Evolutionary conservation across 495 filamentous ascomycete genomes (phyloP).

Genomic region (Tuber brumale): DNA sequence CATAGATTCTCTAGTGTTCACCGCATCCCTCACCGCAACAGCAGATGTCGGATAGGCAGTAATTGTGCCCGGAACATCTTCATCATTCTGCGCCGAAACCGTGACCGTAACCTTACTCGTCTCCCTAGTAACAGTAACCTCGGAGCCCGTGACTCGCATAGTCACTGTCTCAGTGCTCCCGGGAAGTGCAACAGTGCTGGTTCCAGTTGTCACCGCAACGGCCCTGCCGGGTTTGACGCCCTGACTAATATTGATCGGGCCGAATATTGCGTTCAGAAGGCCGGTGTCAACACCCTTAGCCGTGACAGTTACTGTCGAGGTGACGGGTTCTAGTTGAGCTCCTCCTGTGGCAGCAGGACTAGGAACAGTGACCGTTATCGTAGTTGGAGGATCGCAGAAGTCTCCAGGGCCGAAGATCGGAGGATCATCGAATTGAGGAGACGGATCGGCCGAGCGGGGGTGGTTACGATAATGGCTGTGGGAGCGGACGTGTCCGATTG

Average conservation of each 20-base stretch:
- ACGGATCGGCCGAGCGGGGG: neutral
- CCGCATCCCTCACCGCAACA: neutral
- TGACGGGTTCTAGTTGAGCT: neutral
- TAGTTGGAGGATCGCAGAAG: conserved; percentile 4
- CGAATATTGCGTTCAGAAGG: neutral
- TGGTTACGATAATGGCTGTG: neutral
- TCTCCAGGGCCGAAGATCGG: neutral
- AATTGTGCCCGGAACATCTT: neutral
- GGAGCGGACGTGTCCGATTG: neutral
- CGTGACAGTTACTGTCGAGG: neutral
- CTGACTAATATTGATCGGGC: neutral
- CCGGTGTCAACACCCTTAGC: neutral
- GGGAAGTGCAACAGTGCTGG: neutral
- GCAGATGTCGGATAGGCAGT: neutral
- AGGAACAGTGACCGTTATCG: neutral
- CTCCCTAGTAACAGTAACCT: neutral
- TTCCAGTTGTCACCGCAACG: neutral
- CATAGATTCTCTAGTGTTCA: neutral
- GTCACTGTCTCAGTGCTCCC: neutral
- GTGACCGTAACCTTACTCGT: neutral
- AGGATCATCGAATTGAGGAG: neutral
- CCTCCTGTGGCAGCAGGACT: neutral
- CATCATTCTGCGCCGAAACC: neutral
- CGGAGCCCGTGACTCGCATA: neutral
- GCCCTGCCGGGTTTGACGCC: neutral